Conservation (phyloP, 305 asterid genomes). For the Fraxinus greggii region DNA sequence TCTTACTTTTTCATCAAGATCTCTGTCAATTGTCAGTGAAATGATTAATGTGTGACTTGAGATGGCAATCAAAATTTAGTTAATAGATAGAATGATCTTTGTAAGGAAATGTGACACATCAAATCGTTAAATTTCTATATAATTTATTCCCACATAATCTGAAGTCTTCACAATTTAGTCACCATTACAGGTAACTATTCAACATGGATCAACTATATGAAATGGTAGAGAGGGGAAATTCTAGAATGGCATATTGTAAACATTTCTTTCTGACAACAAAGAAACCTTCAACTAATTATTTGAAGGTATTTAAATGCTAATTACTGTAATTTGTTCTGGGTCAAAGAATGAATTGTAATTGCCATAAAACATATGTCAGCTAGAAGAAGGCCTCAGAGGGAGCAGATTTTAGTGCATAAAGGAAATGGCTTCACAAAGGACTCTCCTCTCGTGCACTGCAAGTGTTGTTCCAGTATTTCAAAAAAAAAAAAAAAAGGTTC, state of each 20-base stretch:
- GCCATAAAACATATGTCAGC: not conserved
- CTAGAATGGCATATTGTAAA: not conserved
- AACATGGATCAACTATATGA: not conserved
- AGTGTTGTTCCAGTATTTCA: not conserved
- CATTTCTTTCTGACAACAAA: not conserved
- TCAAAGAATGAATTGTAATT: not conserved
- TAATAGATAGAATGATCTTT: not conserved
- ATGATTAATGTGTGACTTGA: conserved; percentile 9
- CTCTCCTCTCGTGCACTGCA: not conserved
- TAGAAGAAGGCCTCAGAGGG: not conserved
- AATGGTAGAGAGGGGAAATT: not conserved
- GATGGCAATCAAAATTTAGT: not conserved
- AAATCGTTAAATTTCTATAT: conserved; percentile 2
- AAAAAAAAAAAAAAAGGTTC: not conserved
- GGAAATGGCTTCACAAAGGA: not conserved
- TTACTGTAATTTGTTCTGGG: not conserved
- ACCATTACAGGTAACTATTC: not conserved
- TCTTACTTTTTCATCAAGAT: conserved; percentile 56
- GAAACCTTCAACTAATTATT: not conserved
- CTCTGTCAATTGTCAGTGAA: conserved; percentile 40
- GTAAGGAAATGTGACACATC: not conserved
- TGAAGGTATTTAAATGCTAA: not conserved
- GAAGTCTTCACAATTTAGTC: not conserved
- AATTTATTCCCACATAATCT: not conserved
- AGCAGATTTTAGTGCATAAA: not conserved